phyloP scores from a whole-genome alignment of 495 filamentous ascomycete genomes.

The Penicillium riverlandense region DNA sequence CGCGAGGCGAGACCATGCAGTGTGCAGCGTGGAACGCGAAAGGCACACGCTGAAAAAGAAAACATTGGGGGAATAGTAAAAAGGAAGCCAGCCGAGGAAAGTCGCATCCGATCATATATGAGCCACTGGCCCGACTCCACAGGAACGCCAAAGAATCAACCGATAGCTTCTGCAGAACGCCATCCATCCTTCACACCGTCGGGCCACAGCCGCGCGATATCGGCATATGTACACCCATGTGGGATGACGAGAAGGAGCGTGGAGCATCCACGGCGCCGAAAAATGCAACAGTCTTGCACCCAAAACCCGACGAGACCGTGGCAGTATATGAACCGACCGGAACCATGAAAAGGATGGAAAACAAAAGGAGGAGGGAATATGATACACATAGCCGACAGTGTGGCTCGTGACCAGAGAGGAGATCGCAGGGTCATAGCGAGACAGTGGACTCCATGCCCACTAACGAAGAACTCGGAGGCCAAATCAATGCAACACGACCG shows the following conservation, averaged over 20 bases:
- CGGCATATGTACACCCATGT: conserved; percentile 13
- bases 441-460: not conserved
- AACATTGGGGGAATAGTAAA: conserved; percentile 1
- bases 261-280: conserved; percentile 9
- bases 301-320: conserved; percentile 6
- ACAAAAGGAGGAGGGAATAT: conserved; percentile 16
- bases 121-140: conserved; percentile 5
- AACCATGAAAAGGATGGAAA: conserved; percentile 3
- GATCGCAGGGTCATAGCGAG: conserved; percentile 1
- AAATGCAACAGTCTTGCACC: conserved; percentile 16
- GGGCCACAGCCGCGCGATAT: conserved; percentile 3
- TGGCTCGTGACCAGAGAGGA: conserved; percentile 16
- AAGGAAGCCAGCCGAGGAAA: not conserved
- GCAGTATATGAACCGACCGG: conserved; percentile 1
- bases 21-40: too few relatives aligned
- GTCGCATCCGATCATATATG: not conserved
- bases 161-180: conserved; percentile 15
- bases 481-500: not conserved
- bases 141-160: conserved; percentile 12
- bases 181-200: conserved; percentile 8
- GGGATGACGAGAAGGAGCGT: conserved; percentile 2
- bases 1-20: not conserved
- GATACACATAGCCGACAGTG: conserved; percentile 23
- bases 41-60: not conserved
- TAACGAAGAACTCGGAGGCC: not conserved